Percentiles rank a stretch among this genome's conserved stretches.
Conservation (phyloP, 129 eudicot species). For the Flaveria ramosissima region DNA sequence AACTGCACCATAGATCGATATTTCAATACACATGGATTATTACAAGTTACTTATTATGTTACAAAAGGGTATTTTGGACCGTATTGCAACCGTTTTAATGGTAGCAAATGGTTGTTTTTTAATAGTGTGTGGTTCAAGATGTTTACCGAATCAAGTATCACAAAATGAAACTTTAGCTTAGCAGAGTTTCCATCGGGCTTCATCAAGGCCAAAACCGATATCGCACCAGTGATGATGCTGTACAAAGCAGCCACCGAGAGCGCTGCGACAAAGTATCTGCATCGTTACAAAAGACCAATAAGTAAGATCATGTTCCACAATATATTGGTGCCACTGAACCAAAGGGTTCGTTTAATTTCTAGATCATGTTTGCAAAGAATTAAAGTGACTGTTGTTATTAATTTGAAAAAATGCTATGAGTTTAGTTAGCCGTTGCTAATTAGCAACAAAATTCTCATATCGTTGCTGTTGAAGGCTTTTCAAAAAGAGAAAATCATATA, state of each 20-base stretch:
- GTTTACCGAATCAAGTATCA: constrained; percentile 64
- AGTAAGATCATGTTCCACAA: neutral
- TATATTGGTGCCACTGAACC: neutral
- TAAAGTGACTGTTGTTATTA: neutral
- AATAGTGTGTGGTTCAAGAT: neutral
- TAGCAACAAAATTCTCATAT: neutral
- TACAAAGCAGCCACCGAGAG: constrained; percentile 51
- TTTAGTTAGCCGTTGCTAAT: neutral
- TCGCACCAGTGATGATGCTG: neutral
- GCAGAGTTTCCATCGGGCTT: constrained; percentile 45
- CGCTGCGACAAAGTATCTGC: constrained; percentile 70
- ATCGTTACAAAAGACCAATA: neutral
- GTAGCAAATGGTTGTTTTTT: too few relatives aligned
- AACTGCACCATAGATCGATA: constrained; percentile 45
- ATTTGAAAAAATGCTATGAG: neutral
- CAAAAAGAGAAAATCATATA: too few relatives aligned
- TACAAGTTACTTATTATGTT: neutral
- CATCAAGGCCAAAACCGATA: constrained; percentile 37
- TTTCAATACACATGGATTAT: neutral
- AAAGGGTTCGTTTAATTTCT: neutral
- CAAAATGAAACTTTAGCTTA: constrained; percentile 44
- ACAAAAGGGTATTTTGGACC: too few relatives aligned
- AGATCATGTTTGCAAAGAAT: neutral
- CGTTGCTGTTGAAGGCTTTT: too few relatives aligned
- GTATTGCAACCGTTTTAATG: too few relatives aligned